Evolutionary conservation across 768 basidiomycete genomes (phyloP), one percentile per base, ranked within the genome.

Genomic region (Leccinum barrowsii): DNA sequence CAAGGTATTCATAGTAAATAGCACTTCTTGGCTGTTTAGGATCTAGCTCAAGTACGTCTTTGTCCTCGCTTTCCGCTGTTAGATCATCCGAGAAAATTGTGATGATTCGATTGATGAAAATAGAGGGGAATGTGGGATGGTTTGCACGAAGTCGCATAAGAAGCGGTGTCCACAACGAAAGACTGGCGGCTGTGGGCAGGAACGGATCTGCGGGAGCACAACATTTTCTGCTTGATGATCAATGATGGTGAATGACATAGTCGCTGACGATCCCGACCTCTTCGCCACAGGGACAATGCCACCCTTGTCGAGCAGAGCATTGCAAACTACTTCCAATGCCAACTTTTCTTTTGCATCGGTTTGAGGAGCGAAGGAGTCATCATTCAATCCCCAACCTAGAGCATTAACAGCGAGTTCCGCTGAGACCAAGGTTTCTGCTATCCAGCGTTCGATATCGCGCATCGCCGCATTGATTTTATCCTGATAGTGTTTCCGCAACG

Each of bases 271-370:
- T 44, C 50, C 64, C 82, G 62, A 95, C 96, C 86, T 94, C 75
- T 86, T 90, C 1, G 92, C 88, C 2, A 89, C 63, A 7, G 96
- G 94, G 4, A 98, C 87, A 7, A 98, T 75, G 10, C 78, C 83
- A 10, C 93, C 93, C 59, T 80, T 83, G 57, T 84, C 85, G 51
- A 90, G 63, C 12, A 98, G 74, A 1, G 73, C 80, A 50, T 87
- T 83, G 55, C 85, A 86, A 2, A 98, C 72, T 35, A 74, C 73
- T 54, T 90, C 87, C 46, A 91, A 67, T 7, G 87, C 88, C 82
- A 85, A 87, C 50, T 71, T 73, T 68, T 91, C 89, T 65, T 80
- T 83, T 12, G 72, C 59, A 47, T 86, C 85, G 10, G 74, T 74
- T 56, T 78, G 78, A 34, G 74, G 73, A 42, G 61, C 63, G 55